A percentile compares a stretch with the other conserved stretches of the same genome.
Evolutionary conservation across 2,329 filamentous ascomycete genomes (phyloP).

Genomic region (Torrubiella hemipterigena): DNA sequence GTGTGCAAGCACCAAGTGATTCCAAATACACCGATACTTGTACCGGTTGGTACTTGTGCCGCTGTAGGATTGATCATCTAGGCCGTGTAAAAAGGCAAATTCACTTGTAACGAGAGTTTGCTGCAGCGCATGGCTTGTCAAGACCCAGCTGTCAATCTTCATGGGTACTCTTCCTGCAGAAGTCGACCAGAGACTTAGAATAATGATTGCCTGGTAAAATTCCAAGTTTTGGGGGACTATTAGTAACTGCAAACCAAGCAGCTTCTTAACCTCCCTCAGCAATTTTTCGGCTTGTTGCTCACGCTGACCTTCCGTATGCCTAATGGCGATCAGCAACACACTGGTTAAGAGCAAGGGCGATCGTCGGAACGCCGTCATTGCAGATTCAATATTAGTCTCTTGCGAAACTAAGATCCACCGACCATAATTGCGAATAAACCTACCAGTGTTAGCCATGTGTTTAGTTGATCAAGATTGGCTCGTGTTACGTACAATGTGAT

Average conservation of each 20-base stretch:
- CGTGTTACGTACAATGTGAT: constrained; percentile 10
- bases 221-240: constrained; percentile 9
- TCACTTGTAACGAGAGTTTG: constrained; percentile 12
- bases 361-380: constrained; percentile 4
- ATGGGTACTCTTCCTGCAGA: constrained; percentile 14
- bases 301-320: constrained; percentile 13
- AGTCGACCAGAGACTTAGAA: constrained; percentile 16
- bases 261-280: constrained; percentile 12
- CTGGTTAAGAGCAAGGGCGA: constrained; percentile 14
- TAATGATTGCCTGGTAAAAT: constrained; percentile 13
- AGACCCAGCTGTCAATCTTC: constrained; percentile 16
- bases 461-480: neutral
- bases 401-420: constrained; percentile 15
- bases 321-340: constrained; percentile 13
- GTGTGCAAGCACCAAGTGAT: constrained; percentile 14
- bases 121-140: constrained; percentile 14
- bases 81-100: constrained; percentile 7
- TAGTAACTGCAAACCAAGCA: constrained; percentile 9
- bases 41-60: neutral
- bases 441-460: constrained; percentile 4
- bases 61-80: neutral
- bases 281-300: constrained; percentile 12
- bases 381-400: constrained; percentile 4
- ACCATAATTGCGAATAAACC: constrained; percentile 14
- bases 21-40: constrained; percentile 15